These are phyloP conservation scores for Oropetium thomaeum DNA, from an alignment of 176 grass and related monocot genomes.

Conservation along the genomic window DNA sequence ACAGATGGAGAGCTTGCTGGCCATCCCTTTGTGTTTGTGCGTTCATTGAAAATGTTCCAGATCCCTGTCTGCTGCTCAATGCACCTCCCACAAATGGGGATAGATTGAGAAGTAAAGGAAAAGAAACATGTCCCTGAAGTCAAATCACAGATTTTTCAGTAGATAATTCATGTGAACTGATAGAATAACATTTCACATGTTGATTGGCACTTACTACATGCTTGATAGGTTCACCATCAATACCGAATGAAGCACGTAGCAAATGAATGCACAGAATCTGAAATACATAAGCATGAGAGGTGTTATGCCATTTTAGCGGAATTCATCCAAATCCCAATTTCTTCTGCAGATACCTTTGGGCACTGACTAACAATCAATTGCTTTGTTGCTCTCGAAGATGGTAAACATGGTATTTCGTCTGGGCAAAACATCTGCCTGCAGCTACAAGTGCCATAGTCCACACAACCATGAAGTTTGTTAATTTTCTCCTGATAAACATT, in stretches of 20 bases:
- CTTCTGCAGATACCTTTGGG: slow-evolving; percentile 59
- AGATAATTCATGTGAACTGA: slow-evolving; percentile 16
- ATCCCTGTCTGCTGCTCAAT: slow-evolving; percentile 24
- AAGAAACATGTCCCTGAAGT: slow-evolving; percentile 73
- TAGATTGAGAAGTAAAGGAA: slow-evolving; percentile 83
- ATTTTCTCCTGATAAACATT: slow-evolving; percentile 56
- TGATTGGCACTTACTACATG: slow-evolving; percentile 39
- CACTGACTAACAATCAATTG: slow-evolving; percentile 71
- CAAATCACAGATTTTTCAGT: slow-evolving; percentile 15
- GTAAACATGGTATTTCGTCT: slow-evolving; percentile 56
- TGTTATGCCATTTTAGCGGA: slow-evolving; percentile 29
- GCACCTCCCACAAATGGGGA: slow-evolving; percentile 52
- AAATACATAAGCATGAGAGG: slow-evolving; percentile 24
- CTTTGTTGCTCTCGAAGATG: slow-evolving; percentile 71
- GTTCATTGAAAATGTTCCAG: slow-evolving; percentile 23
- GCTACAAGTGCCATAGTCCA: slow-evolving; percentile 61
- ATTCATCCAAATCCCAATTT: slow-evolving; percentile 18
- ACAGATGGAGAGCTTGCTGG: slow-evolving; percentile 28
- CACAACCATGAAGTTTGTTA: slow-evolving; percentile 55
- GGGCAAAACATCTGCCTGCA: slow-evolving; percentile 56
- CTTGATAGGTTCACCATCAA: slow-evolving; percentile 67
- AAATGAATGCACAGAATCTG: slow-evolving; percentile 93
- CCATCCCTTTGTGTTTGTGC: slow-evolving; percentile 22
- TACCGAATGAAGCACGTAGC: slow-evolving; percentile 67
- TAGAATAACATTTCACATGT: neutral